Base-by-base conservation (phyloP, 192 early-diverging fungal species). In the Gamsiella multidivaricata region DNA sequence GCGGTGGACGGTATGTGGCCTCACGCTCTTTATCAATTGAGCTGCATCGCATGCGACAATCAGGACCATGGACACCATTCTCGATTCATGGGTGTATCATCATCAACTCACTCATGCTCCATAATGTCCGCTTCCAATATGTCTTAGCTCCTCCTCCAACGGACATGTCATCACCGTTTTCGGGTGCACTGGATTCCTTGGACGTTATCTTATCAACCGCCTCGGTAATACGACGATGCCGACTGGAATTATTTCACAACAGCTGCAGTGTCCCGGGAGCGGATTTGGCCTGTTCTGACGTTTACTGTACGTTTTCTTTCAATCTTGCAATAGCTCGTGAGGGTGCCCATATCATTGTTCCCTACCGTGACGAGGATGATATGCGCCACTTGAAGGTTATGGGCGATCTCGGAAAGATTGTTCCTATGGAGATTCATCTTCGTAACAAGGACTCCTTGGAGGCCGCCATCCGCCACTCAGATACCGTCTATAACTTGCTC, bases 121-220 rank as follows among this genome's bases (percentile, higher is more conserved):
- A n/a, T n/a, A n/a, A 55, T n/a, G 31, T 55, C 3, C 45, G 6
- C n/a, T n/a, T n/a, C n/a, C n/a, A 23, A 31, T 53, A 28, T 61
- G 10, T 17, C 17, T 23, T 65, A 91, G 93, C 50, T 92, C 92
- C 57, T 91, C 93, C 39, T 87, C 88, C 61, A 91, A 87, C 66
- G 97, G 97, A 25, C 93, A 96, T 72, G 89, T 88, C 23, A 93
- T 93, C 29, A 99, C 97, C 15, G 96, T 97, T 22, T 96, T 97
- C 82, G 97, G 97, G 17, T 93, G 91, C 83, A 97, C 94, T 52
- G 97, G 97, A 29, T 97, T 99, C 83, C 84, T 97, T 15, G 97
- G 96, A 49, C 92, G 96, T 53, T 97, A 97, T 73, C 75, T 99
- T 41, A 93, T 98, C 39, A 92, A 92, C 72, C 94, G 93, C 70